Base-by-base conservation (phyloP, 352 stramenopile species). In the Phytophthora niederhauseri region DNA sequence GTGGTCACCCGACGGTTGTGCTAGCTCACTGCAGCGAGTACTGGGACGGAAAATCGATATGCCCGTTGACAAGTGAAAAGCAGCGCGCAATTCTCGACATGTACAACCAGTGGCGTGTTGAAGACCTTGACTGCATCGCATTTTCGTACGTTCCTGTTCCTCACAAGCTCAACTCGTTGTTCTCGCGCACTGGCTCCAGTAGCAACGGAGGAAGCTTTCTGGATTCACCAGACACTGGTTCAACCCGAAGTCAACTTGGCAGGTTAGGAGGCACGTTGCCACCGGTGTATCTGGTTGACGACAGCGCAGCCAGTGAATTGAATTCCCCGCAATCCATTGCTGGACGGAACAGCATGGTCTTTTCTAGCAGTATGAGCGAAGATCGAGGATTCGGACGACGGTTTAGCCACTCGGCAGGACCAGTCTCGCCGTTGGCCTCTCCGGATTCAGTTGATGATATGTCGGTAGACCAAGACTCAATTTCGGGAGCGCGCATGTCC, bases 11-110 rank as follows among this genome's bases (percentile, higher is more conserved):
- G 17, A 90, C 84, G 5, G 76, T 95, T 7, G 78, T 87, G 8
- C 61, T 95, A 8, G 76, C 85, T 6, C 87, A 94, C 41, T 95
- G 87, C 64, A 91, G 73, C 52, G 89, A 96, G 60, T 95, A 93
- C 63, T 96, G 89, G 89, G 89, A 96, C 59, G 89, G 89, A 28
- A 94, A 95, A 51, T 94, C 85, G 0, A 96, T 96, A 41, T 96
- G 89, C 45, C 89, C 89, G 6, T 65, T 96, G 14, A 93, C 82
- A 61, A 86, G 57, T 34, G 89, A 96, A 19, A 95, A 92, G 66
- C 78, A 91, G 45, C 85, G 84, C 6, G 66, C 76, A 17, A 96
- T 96, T 51, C 71, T 94, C 17, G 89, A 96, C 19, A 95, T 96
- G 87, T 96, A 95, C 70, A 91, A 94, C 58, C 89, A 96, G 53